Evolutionary conservation across 2,329 filamentous ascomycete genomes (phyloP).

Genomic region (Huntiella omanensis): DNA sequence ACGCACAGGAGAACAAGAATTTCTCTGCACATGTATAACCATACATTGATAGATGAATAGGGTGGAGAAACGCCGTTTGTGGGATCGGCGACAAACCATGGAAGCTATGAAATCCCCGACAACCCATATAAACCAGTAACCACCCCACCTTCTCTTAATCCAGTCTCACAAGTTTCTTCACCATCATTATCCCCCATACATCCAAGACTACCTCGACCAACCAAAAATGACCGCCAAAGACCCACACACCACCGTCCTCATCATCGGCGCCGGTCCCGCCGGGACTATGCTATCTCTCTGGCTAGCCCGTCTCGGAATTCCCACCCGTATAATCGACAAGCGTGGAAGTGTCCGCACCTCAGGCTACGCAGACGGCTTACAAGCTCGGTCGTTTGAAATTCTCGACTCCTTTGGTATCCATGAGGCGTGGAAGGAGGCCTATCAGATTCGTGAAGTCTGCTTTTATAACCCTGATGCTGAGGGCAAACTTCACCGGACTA

Average conservation of each 20-base stretch:
- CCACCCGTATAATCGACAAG: constrained; percentile 27
- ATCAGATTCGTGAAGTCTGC: constrained; percentile 36
- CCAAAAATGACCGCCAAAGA: constrained; percentile 1
- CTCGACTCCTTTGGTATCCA: constrained; percentile 53
- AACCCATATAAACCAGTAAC: too few relatives aligned
- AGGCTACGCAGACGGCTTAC: constrained; percentile 29
- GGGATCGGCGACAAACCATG: too few relatives aligned
- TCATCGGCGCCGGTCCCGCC: constrained; percentile 24
- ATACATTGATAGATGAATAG: too few relatives aligned
- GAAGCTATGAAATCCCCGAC: too few relatives aligned
- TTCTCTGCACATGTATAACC: too few relatives aligned
- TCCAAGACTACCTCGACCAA: not conserved
- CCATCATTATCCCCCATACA: not conserved
- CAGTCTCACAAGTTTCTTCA: too few relatives aligned
- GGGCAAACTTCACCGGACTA: constrained; percentile 36
- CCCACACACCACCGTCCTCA: constrained; percentile 19
- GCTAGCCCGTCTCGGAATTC: constrained; percentile 23
- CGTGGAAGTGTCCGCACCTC: constrained; percentile 21
- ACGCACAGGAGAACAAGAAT: too few relatives aligned
- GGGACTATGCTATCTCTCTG: constrained; percentile 26
- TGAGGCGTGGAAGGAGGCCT: constrained; percentile 46
- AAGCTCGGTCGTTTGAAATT: constrained; percentile 52
- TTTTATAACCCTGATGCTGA: constrained; percentile 44
- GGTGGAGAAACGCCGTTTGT: too few relatives aligned
- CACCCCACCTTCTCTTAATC: too few relatives aligned